Evolutionary conservation across 495 filamentous ascomycete species (phyloP).

Genomic region (Podospora australis): DNA sequence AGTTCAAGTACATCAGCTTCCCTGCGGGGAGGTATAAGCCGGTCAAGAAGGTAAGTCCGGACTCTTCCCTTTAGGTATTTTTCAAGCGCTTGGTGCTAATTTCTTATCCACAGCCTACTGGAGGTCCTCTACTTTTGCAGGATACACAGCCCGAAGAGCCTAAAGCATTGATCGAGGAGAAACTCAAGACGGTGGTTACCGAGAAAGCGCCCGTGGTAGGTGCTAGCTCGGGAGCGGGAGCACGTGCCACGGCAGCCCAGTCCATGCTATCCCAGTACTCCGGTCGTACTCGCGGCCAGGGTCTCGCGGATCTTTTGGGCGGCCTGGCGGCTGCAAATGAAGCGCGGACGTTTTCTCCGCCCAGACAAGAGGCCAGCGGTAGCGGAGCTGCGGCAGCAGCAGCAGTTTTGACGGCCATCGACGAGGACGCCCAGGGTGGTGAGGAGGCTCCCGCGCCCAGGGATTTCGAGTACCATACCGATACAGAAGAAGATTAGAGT

Average conservation of each 20-base stretch:
- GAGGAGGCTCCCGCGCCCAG: constrained; percentile 74
- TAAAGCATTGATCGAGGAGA: constrained; percentile 76
- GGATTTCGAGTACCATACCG: constrained; percentile 82
- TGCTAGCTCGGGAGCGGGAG: constrained; percentile 16
- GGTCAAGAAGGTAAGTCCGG: constrained; percentile 75
- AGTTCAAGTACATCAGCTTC: constrained; percentile 94
- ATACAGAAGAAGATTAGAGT: constrained; percentile 63
- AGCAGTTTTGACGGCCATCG: constrained; percentile 71
- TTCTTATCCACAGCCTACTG: constrained; percentile 67
- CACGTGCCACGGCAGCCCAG: no score
- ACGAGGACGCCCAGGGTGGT: constrained; percentile 78
- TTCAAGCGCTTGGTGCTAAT: constrained; percentile 35
- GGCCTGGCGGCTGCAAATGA: constrained; percentile 15
- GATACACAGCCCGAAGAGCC: constrained; percentile 76
- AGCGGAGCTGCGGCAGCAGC: constrained; percentile 68
- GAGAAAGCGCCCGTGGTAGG: constrained; percentile 53
- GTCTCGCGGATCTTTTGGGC: no score
- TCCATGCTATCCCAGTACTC: no score
- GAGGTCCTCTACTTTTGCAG: constrained; percentile 83
- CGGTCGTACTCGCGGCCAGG: no score
- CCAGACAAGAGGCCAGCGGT: constrained; percentile 14
- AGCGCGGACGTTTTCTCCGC: constrained; percentile 7
- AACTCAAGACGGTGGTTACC: constrained; percentile 68
- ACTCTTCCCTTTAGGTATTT: constrained; percentile 7
- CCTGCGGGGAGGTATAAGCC: constrained; percentile 81